These are phyloP conservation scores for Pneumocystis oryctolagi DNA, from an alignment of 1,139 yeast genomes.

Conservation along the genomic window DNA sequence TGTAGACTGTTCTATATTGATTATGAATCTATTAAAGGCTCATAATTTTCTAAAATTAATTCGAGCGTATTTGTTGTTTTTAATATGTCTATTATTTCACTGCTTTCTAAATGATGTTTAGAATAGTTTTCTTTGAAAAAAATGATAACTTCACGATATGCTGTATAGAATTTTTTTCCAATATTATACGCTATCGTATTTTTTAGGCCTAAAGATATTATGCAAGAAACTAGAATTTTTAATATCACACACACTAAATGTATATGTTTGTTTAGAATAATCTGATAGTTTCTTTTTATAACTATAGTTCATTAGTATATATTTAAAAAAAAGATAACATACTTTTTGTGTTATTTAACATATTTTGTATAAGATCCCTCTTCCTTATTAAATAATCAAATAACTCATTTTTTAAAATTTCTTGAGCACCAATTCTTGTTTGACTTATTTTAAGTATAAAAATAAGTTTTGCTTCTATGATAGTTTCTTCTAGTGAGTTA, in stretches of 20 bases:
- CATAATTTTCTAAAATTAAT: not conserved
- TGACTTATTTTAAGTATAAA: not conserved
- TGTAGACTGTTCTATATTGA: not conserved
- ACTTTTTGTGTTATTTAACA: not conserved
- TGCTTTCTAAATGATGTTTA: not conserved
- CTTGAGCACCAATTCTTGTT: not conserved
- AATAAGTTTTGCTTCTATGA: not conserved
- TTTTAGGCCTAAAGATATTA: not conserved
- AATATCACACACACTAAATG: not conserved
- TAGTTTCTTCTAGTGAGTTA: not conserved
- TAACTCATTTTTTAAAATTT: not conserved
- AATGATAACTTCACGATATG: not conserved
- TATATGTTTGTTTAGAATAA: not conserved
- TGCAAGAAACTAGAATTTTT: not conserved
- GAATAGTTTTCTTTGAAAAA: not conserved
- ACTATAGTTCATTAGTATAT: not conserved
- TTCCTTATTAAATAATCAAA: not conserved
- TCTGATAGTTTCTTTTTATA: not conserved
- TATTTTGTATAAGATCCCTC: not conserved
- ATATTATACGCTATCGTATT: not conserved
- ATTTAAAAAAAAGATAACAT: not conserved
- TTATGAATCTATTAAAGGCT: not conserved
- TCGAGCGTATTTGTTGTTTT: not conserved
- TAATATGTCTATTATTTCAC: not conserved
- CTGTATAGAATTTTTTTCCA: not conserved